A percentile compares a stretch with the other conserved stretches of the same genome.
These are phyloP conservation scores for Amborella trichopoda DNA, from an alignment of 164 flowering plant genomes.

Conservation along the genomic window DNA sequence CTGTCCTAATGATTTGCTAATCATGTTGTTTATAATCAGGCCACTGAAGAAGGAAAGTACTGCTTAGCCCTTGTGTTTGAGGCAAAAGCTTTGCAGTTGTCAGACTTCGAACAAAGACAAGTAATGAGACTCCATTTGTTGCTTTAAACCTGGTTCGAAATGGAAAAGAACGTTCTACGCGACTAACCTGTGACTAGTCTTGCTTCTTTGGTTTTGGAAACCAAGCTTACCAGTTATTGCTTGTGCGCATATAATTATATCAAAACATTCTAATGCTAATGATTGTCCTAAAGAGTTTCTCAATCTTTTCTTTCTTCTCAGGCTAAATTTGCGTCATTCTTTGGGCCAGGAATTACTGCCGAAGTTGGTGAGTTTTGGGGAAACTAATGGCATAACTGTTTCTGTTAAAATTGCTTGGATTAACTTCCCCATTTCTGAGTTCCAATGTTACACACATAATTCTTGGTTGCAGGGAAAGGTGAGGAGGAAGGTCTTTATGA, in stretches of 20 bases:
- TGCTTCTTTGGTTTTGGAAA: too few relatives aligned
- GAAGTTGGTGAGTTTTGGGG: conserved; percentile 73
- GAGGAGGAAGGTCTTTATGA: too few relatives aligned
- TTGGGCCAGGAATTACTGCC: conserved; percentile 89
- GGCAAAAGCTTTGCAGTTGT: conserved; percentile 70
- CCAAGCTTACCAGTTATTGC: too few relatives aligned
- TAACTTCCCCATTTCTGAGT: too few relatives aligned
- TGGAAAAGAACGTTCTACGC: neutral
- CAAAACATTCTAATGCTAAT: neutral
- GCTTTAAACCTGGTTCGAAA: neutral
- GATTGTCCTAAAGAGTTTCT: neutral
- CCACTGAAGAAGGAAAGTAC: conserved; percentile 82
- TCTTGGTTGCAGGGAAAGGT: too few relatives aligned
- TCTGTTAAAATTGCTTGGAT: too few relatives aligned
- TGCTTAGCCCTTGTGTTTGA: conserved; percentile 69
- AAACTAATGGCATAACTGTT: too few relatives aligned
- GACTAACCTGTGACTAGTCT: neutral
- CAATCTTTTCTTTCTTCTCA: conserved; percentile 7
- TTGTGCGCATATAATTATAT: neutral
- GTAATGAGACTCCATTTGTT: conserved; percentile 17
- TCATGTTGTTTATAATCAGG: conserved; percentile 20
- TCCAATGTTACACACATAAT: too few relatives aligned
- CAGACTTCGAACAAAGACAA: conserved; percentile 91
- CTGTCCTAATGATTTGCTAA: too few relatives aligned
- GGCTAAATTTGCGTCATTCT: conserved; percentile 93